A percentile compares a stretch with the other conserved stretches of the same genome.
Conservation (phyloP, 192 early-diverging fungal genomes). For the Podochytrium sp. region DNA sequence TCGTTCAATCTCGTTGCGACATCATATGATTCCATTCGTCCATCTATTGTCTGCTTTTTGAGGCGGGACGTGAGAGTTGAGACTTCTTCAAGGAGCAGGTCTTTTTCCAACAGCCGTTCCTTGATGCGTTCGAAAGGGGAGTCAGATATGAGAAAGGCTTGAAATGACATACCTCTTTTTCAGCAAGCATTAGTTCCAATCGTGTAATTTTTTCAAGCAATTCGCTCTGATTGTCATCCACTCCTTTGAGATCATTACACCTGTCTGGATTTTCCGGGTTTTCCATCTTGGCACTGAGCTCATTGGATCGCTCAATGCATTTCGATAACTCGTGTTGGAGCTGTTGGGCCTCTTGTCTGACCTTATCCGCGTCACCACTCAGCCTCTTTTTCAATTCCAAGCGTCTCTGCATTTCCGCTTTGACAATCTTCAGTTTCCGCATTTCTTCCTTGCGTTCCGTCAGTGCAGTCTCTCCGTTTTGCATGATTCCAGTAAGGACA, state of each 20-base stretch:
- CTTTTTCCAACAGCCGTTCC: slow-evolving; percentile 65
- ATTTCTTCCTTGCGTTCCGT: slow-evolving; percentile 46
- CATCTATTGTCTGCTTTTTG: slow-evolving; percentile 53
- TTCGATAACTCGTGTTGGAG: slow-evolving; percentile 31
- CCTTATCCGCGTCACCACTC: slow-evolving; percentile 35
- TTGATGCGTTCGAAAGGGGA: slow-evolving; percentile 5
- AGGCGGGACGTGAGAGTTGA: slow-evolving; percentile 51
- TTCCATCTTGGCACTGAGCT: slow-evolving; percentile 53
- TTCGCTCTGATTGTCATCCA: slow-evolving; percentile 53
- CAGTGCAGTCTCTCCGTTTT: slow-evolving; percentile 48
- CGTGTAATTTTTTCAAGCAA: slow-evolving; percentile 53
- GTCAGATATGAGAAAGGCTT: not conserved
- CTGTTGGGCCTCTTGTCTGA: slow-evolving; percentile 16
- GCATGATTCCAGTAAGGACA: slow-evolving; percentile 44
- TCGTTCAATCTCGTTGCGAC: slow-evolving; percentile 56
- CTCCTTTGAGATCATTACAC: slow-evolving; percentile 55
- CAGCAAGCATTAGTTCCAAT: slow-evolving; percentile 57
- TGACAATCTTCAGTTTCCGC: slow-evolving; percentile 47
- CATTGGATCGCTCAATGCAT: slow-evolving; percentile 31
- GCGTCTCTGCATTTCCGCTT: slow-evolving; percentile 40
- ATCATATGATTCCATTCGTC: slow-evolving; percentile 48
- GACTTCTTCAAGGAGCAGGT: slow-evolving; percentile 61
- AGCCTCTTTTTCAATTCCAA: slow-evolving; percentile 48
- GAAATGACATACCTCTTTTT: slow-evolving; percentile 53
- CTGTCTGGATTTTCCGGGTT: slow-evolving; percentile 48